Evolutionary conservation across 495 filamentous ascomycete species (phyloP), one percentile per base, ranked within the genome.

Genomic region (Daldinia decipiens): DNA sequence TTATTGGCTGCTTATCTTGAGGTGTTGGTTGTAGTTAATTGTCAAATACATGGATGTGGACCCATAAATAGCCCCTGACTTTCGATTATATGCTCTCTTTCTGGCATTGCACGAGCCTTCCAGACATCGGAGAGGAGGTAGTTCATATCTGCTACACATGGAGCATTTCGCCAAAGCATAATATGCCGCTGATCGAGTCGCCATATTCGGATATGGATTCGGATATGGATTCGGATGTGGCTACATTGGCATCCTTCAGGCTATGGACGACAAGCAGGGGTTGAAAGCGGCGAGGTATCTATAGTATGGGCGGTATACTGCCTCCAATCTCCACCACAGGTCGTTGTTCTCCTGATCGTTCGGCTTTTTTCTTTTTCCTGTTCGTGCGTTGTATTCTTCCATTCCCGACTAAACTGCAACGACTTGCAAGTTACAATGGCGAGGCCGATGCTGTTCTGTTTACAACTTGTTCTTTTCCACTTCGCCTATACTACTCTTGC

Each of bases 51-150:
- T 24, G 53, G 31, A 1, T 31, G 12, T 1, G 29, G 53, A n/a
- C 17, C 31, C 53, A 56, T 8, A 53, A 19, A 15, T 56, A 38
- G 9, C 53, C 53, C 31, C 53, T 56, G n/a, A 56, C 9, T 32
- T 31, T 56, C 53, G 38, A 34, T 19, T 38, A 36, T 17, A 36
- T 56, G 38, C 31, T 34, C 53, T 13, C 4, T 29, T 38, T 13
- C 43, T 21, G 4, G 31, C 15, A 21, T 56, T 19, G 29, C 8
- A 32, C 9, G 8, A 21, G 31, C 53, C 53, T 21, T 15, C 53
- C 11, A 21, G 21, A 2, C 27, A 17, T 26, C 0, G 21, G n/a
- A 15, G 26, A 29, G 24, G 21, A 29, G 24, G 21, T 15, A 26
- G 26, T 31, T 17, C 50, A 15, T 26, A n/a, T 31, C 11, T 53